These are phyloP conservation scores for Delonix regia DNA, from an alignment of 306 rosid genomes.

Conservation along the genomic window DNA sequence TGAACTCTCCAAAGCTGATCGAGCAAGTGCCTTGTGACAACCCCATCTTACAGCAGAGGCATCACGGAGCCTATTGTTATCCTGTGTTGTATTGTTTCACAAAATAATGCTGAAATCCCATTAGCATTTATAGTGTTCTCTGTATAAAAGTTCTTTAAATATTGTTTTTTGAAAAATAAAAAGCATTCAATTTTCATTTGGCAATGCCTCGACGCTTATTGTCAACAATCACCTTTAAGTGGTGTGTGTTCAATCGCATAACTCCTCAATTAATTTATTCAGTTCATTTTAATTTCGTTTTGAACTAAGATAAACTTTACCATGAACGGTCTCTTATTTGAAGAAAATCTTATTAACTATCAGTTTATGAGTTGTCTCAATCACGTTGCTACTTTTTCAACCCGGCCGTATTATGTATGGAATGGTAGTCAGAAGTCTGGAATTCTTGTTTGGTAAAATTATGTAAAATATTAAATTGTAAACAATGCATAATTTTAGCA, in stretches of 20 bases:
- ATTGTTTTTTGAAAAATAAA: not conserved
- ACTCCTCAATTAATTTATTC: not conserved
- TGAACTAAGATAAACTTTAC: no score
- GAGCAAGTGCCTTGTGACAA: conserved; percentile 24
- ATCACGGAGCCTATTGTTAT: conserved; percentile 28
- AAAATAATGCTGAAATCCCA: conserved; percentile 25
- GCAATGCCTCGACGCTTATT: not conserved
- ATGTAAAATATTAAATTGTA: no score
- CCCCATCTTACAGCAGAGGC: conserved; percentile 6
- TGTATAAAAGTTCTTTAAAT: not conserved
- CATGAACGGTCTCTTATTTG: no score
- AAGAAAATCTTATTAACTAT: no score
- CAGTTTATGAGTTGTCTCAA: no score
- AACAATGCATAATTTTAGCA: no score
- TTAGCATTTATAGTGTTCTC: conserved; percentile 3
- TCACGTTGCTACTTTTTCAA: no score
- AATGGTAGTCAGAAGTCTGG: no score
- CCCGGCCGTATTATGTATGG: no score
- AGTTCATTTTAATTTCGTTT: not conserved
- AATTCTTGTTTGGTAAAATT: no score
- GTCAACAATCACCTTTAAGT: not conserved
- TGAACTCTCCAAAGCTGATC: conserved; percentile 67
- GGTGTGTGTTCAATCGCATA: not conserved
- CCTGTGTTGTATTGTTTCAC: conserved; percentile 23
- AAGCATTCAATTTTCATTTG: not conserved